Base-by-base conservation (phyloP, 345 rosid genomes). In the Eucalyptus polybractea region DNA sequence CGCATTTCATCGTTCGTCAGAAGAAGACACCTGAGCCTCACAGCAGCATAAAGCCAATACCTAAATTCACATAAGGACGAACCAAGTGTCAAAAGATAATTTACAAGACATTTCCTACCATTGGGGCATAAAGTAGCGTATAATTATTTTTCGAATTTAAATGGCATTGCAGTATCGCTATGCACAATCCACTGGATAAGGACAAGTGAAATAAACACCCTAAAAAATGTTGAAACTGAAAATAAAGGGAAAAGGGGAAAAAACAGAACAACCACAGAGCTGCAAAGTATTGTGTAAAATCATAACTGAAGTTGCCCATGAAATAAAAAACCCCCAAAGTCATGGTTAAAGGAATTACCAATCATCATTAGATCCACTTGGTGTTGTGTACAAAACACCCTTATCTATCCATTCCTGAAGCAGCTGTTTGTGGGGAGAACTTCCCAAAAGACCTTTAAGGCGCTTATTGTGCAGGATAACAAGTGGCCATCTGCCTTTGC, bases 1-100 rank as follows among this genome's bases (percentile, higher is more conserved):
- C 97, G 95, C 99, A 97, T 96, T 91, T 97, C 97, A 91, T 97
- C 99, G 91, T 97, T 96, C 7, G 98, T 96, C 90, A 96, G 95
- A 58, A 96, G 95, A 90, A 95, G 91, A 91, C 99, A 97, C 91
- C 94, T 93, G 76, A 96, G 95, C 88, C 94, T 96, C 45, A 95
- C 97, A 90, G 97, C 93, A 89, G 99, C 98, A 87, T 95, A 97
- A 1, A 96, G 97, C 98, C 99, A 97, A 90, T 95, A 97, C 98
- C 97, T 97, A 88, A 86, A 90, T 50, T 53, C 29, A 54, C 37
- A 22, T 21, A 76, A 76, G 15, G 47, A 37, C 47, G 6, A 40
- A 76, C 29, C 85, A 40, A 76, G 60, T 19, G 29, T 56, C 24
- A 50, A 86, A 86, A 31, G 42, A 56, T 51, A 47, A 86, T 86